Percentiles rank a stretch among this genome's conserved stretches.
Evolutionary conservation across 768 basidiomycete genomes (phyloP).

Genomic region (Suillus alpinus): DNA sequence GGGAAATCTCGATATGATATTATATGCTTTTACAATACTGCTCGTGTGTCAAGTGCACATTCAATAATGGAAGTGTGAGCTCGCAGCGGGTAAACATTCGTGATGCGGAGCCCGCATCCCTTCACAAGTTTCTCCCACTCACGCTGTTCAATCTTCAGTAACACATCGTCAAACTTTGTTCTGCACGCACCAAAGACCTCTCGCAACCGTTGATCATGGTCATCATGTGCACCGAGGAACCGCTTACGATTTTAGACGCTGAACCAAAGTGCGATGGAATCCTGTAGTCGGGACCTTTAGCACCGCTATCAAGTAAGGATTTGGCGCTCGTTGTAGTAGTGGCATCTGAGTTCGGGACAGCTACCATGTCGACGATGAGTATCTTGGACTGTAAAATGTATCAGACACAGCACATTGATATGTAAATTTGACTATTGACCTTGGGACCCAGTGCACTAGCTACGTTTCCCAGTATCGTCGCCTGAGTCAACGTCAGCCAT

Average conservation of each 20-base stretch:
- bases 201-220: not conserved
- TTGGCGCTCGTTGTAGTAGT: not conserved
- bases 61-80: constrained; percentile 4
- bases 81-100: constrained; percentile 3
- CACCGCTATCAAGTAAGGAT: not conserved
- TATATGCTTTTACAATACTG: not conserved
- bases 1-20: not conserved
- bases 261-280: constrained; percentile 7
- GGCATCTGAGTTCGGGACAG: not conserved
- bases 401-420: not conserved
- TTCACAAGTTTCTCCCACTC: constrained; percentile 4
- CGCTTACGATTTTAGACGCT: not conserved
- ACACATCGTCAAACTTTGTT: no score
- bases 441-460: not conserved
- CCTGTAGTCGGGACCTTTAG: not conserved
- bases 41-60: constrained; percentile 1
- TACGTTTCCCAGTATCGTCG: not conserved
- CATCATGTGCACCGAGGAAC: constrained; percentile 3
- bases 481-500: not conserved
- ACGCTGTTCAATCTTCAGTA: not conserved
- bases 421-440: not conserved
- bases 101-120: not conserved
- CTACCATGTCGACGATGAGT: constrained; percentile 3
- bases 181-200: constrained; percentile 1
- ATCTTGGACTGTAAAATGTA: not conserved